These are phyloP conservation scores for Lycium barbarum DNA, from an alignment of 257 asterid genomes.

Conservation along the genomic window DNA sequence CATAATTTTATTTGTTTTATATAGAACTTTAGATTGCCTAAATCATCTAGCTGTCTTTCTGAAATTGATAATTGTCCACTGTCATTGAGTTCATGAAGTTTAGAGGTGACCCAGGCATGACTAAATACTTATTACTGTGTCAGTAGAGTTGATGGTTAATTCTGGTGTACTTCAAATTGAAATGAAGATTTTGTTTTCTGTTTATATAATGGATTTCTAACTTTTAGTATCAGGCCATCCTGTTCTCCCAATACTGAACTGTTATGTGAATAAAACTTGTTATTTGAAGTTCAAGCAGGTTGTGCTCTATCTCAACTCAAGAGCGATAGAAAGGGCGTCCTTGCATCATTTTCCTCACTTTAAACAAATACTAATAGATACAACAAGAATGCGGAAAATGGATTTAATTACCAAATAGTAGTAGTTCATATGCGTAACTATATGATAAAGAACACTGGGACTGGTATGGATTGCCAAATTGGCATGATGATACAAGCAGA, in stretches of 20 bases:
- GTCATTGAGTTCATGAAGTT: slow-evolving; percentile 21
- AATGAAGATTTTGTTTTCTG: too few relatives aligned
- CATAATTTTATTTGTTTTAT: not conserved
- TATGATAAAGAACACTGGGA: not conserved
- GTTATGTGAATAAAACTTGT: slow-evolving; percentile 4
- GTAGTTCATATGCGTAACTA: not conserved
- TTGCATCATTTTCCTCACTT: slow-evolving; percentile 3
- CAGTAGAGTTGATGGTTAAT: not conserved
- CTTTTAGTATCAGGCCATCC: not conserved
- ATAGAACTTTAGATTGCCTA: not conserved
- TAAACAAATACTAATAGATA: not conserved
- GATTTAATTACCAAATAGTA: not conserved
- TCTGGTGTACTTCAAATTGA: not conserved
- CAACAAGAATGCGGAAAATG: not conserved
- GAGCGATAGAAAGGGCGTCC: not conserved
- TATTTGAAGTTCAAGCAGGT: slow-evolving; percentile 23
- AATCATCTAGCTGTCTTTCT: not conserved
- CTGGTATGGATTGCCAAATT: not conserved
- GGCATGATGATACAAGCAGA: not conserved
- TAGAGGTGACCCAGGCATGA: slow-evolving; percentile 12
- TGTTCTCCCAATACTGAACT: slow-evolving; percentile 27
- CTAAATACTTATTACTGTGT: not conserved
- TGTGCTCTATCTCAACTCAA: not conserved
- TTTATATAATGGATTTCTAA: not conserved
- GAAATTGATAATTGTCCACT: slow-evolving; percentile 1